phyloP scores from a whole-genome alignment of 2,329 filamentous ascomycete genomes.

The Sarocladiaceae sp. region DNA sequence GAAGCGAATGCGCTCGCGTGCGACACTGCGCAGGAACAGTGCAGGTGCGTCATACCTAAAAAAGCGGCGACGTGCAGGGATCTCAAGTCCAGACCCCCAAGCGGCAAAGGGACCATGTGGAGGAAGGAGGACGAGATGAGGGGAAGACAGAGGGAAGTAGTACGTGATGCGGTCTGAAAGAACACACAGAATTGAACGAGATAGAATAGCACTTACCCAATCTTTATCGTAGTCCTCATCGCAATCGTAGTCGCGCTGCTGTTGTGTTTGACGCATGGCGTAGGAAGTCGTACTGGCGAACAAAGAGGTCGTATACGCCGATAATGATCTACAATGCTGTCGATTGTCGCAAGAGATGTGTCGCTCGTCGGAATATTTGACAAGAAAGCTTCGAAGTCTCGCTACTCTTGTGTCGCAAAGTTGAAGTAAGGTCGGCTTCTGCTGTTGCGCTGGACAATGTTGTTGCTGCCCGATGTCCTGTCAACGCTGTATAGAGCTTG shows the following conservation, averaged over 20 bases:
- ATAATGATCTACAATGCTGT: too few species aligned
- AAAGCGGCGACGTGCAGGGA: not conserved
- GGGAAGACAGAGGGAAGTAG: not conserved
- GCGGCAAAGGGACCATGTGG: not conserved
- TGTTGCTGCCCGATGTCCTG: too few species aligned
- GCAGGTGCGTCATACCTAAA: not conserved
- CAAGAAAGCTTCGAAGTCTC: too few species aligned
- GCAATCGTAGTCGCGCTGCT: not conserved
- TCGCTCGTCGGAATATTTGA: too few species aligned
- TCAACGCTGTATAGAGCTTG: too few species aligned
- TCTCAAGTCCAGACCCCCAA: not conserved
- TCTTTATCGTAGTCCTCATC: constrained; percentile 7
- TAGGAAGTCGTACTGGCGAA: too few species aligned
- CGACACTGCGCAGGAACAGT: not conserved
- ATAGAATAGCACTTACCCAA: not conserved
- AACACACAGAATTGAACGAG: not conserved
- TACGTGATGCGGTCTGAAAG: not conserved
- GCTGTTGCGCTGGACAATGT: too few species aligned
- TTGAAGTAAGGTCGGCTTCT: too few species aligned
- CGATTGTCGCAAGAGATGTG: too few species aligned
- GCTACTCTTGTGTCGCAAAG: too few species aligned
- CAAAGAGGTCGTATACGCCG: too few species aligned
- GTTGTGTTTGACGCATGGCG: not conserved
- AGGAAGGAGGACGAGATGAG: not conserved
- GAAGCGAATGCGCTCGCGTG: not conserved